Base-by-base conservation (phyloP, 2,329 filamentous ascomycete species). In the Botrytis pseudocinerea region DNA sequence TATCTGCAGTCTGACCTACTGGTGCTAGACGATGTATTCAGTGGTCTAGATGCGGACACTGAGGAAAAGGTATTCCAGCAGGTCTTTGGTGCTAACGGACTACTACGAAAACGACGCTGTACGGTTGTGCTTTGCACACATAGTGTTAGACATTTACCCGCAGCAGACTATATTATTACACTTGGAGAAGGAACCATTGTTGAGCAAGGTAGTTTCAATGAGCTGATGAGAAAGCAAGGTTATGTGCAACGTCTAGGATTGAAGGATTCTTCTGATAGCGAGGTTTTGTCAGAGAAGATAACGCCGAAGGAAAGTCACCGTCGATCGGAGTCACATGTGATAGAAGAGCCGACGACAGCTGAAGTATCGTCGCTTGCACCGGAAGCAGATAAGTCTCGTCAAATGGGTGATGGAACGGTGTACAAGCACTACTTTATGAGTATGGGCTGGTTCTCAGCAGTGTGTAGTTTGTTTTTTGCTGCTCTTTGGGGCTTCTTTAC, bases 111-210 rank as follows among this genome's bases (percentile, higher is more conserved):
- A 80, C 80, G 1, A 83, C 83, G 48, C 12, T 54, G 48, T 18
- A 57, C n/a, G 0, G 76, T 82, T 0, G 42, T 85, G 12, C 76
- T 84, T 7, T 78, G 80, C 7, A 73, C 71, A 25, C 51, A 73
- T 73, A 51, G 66, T 83, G 81, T 76, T 75, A 44, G 84, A 80
- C 73, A 82, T 54, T 80, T 82, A 25, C 77, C 72, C 38, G 73
- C 78, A 69, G 81, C 83, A 6, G 85, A 88, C 54, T 78, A 82
- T n/a, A 81, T 85, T 42, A 76, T 85, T 10, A 79, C 80, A 32
- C 75, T 85, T 25, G 77, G 71, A 7, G 78, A 79, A 10, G 71
- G 69, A 28, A 76, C 62, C 2, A 42, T 82, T 44, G 70, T 75
- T 10, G 80, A 81, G 22, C 81, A 83, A 73, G 84, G 84, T 2